A percentile compares a stretch with the other conserved stretches of the same genome.
Conservation (phyloP, 177 flowering plant genomes). For the Vitis hybrid region DNA sequence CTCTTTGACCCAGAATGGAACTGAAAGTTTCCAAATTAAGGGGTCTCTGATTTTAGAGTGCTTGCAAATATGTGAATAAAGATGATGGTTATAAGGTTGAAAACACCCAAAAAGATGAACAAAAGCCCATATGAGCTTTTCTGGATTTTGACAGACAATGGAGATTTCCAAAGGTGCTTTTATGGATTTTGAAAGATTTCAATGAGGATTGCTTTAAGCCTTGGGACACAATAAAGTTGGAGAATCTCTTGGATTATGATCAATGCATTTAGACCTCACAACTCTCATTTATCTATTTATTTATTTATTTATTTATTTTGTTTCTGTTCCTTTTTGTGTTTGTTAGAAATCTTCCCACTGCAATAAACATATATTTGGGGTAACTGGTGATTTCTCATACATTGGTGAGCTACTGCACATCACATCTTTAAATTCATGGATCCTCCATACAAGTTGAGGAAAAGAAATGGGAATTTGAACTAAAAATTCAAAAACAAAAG, state of each 20-base stretch:
- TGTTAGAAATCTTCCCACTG: no score
- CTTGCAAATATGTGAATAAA: background rate
- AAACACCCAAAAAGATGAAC: background rate
- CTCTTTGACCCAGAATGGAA: background rate
- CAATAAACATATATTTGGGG: no score
- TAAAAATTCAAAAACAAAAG: no score
- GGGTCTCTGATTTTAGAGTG: background rate
- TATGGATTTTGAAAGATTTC: constrained; percentile 1
- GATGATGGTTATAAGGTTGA: background rate
- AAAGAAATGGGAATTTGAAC: no score
- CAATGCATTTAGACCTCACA: background rate
- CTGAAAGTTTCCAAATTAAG: background rate
- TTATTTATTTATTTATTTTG: background rate
- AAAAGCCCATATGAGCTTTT: constrained; percentile 8
- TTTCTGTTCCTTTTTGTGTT: background rate
- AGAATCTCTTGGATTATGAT: constrained; percentile 10
- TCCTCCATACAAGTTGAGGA: no score
- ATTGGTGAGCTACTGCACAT: no score
- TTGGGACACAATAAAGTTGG: constrained; percentile 12
- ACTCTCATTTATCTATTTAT: background rate
- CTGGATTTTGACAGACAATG: constrained; percentile 12
- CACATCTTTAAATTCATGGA: no score
- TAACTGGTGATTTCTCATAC: no score
- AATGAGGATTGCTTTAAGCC: constrained; percentile 13
- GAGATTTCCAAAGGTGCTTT: constrained; percentile 20